These are phyloP conservation scores for Mangifera indica DNA, from an alignment of 345 rosid genomes.

Conservation along the genomic window DNA sequence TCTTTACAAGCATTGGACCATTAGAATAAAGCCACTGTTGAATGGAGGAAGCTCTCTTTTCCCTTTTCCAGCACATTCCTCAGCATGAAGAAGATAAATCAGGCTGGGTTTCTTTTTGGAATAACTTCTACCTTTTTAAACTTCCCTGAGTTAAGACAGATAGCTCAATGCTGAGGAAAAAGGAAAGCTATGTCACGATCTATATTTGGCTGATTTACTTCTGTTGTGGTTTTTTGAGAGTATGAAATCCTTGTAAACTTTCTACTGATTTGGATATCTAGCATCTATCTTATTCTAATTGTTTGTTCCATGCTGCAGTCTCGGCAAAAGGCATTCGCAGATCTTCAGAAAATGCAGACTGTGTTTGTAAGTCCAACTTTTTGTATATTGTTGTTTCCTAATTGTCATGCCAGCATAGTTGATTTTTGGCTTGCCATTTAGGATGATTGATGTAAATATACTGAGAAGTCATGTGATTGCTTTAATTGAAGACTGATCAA, in stretches of 20 bases:
- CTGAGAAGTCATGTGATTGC: slow-evolving; percentile 14
- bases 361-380: slow-evolving; percentile 58
- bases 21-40: no score
- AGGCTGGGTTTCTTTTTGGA: no score
- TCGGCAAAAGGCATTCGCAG: slow-evolving; percentile 79
- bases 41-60: no score
- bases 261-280: not conserved
- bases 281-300: not conserved
- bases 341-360: slow-evolving; percentile 74
- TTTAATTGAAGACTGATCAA: not conserved
- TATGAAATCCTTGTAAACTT: not conserved
- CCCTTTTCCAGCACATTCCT: no score
- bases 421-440: not conserved
- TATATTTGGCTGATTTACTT: not conserved
- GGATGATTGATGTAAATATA: slow-evolving; percentile 15
- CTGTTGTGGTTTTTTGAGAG: not conserved
- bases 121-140: no score
- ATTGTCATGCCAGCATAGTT: slow-evolving; percentile 18
- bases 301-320: slow-evolving; percentile 55
- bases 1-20: no score
- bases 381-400: slow-evolving; percentile 8
- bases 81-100: no score
- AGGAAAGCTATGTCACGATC: not conserved
- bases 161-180: no score
- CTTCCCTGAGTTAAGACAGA: no score